Evolutionary conservation across 2,329 filamentous ascomycete genomes (phyloP), one percentile per base, ranked within the genome.

Genomic region (Clonostachys rhizophaga): DNA sequence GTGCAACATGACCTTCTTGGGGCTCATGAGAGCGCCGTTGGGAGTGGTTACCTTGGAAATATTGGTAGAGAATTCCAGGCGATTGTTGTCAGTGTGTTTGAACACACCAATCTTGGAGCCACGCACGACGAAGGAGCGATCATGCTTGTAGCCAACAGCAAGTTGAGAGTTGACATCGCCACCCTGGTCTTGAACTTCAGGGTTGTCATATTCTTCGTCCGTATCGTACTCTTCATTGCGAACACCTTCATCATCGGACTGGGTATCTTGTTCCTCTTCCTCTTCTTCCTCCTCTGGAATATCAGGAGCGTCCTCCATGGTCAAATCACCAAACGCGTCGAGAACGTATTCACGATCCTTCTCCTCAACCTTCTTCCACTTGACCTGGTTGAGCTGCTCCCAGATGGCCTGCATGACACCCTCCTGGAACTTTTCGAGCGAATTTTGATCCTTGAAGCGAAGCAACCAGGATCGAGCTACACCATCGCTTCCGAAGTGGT

Each of bases 91-190:
- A 0, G 91, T 96, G 62, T 99, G 94, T 67, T 95, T 97, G 79
- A 99, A 99, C 39, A 99, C 94, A 47, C 94, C 94, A 64, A 99
- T 99, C 78, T 97, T 96, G 57, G 91, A 94, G 34, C 94, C 94
- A 53, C 94, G 87, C 40, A 99, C 91, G 48, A 99, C 94, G 58
- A 97, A 99, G 0, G 94, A 97, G 50, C 94, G 83, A 63, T 99
- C 94, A 55, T 96, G 88, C 68, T 95, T 97, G 71, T 96, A 96
- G 47, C 94, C 94, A 45, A 99, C 94, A 12, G 94, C 94, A 46
- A 99, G 79, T 60, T 94, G 89, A 3, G 91, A 95, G 73, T 97
- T 99, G 64, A 90, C 79, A 58, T 95, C 91, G 46, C 84, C 74
- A 42, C 89, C 83, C 49, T 69, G 74, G 6, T 81, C 81, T 34